phyloP scores from a whole-genome alignment of 202 grass and related monocot genomes.

The Saccharum hybrid region DNA sequence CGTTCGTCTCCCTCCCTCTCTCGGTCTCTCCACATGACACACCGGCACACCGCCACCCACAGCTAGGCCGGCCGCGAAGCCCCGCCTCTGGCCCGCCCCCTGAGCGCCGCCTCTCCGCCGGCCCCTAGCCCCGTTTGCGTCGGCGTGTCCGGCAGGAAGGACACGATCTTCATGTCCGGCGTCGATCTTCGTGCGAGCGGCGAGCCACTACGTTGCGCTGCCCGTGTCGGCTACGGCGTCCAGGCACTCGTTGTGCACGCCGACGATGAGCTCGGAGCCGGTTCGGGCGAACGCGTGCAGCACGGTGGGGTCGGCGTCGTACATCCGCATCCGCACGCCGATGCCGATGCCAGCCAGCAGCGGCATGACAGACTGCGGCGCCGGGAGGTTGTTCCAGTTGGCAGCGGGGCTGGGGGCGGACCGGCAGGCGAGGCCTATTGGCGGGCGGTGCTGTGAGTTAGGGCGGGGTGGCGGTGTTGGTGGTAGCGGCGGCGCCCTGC shows the following conservation, averaged over 20 bases:
- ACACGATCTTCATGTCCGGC: constrained; percentile 55
- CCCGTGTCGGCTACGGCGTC: constrained; percentile 41
- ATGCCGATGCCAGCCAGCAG: constrained; percentile 57
- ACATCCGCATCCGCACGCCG: constrained; percentile 61
- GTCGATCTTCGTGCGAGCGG: constrained; percentile 30
- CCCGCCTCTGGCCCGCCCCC: too few relatives aligned
- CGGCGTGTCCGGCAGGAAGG: too few relatives aligned
- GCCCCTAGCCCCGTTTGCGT: not conserved
- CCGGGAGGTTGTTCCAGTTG: constrained; percentile 55
- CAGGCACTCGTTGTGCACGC: constrained; percentile 62
- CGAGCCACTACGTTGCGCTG: constrained; percentile 32
- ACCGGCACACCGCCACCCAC: too few relatives aligned
- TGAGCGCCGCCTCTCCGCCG: too few relatives aligned
- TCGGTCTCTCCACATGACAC: too few relatives aligned
- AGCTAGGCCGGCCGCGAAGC: too few relatives aligned
- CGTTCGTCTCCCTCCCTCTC: too few relatives aligned
- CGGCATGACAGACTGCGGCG: constrained; percentile 46
- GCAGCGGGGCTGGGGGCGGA: not conserved
- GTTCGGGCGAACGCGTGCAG: constrained; percentile 60
- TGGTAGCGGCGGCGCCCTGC: too few relatives aligned
- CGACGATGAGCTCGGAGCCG: constrained; percentile 61
- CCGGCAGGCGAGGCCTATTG: not conserved
- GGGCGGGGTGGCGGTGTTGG: too few relatives aligned
- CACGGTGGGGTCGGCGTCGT: constrained; percentile 59
- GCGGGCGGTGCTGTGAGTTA: not conserved